Conservation (phyloP, 352 stramenopile genomes). For the Phytopythium ostracodes region DNA sequence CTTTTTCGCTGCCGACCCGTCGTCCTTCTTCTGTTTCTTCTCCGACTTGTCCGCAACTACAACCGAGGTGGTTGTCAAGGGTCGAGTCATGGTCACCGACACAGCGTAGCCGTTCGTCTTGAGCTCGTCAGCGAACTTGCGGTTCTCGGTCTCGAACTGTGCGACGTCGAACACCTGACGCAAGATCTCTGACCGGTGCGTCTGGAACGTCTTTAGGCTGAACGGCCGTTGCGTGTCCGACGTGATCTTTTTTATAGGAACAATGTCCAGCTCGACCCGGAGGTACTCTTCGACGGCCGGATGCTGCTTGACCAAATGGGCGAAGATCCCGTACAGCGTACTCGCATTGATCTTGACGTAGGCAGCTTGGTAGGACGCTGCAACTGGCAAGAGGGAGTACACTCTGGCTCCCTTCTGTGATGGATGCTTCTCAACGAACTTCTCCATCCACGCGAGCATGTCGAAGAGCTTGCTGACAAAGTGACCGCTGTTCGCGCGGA, state of each 20-base stretch:
- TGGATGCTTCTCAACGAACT: conserved; percentile 2
- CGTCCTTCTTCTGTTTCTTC: conserved; percentile 2
- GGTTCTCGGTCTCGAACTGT: conserved; percentile 10
- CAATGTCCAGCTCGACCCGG: not conserved
- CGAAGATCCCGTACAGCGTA: conserved; percentile 7
- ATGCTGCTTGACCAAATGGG: conserved; percentile 5
- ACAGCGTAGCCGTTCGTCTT: conserved; percentile 10
- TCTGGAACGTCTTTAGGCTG: conserved; percentile 1
- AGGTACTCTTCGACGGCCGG: not conserved
- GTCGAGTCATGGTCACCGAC: conserved; percentile 5
- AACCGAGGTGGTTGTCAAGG: not conserved
- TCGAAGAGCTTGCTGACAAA: conserved; percentile 3
- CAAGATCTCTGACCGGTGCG: conserved; percentile 4
- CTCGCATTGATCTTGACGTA: conserved; percentile 14
- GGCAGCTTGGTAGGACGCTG: conserved; percentile 4
- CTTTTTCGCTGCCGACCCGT: not conserved
- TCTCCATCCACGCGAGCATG: conserved; percentile 5
- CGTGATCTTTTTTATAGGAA: not conserved
- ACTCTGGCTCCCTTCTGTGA: conserved; percentile 4
- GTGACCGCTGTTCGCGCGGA: conserved; percentile 4
- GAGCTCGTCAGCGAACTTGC: conserved; percentile 10
- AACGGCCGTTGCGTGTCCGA: not conserved
- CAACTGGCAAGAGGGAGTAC: conserved; percentile 10
- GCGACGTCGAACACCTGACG: conserved; percentile 6
- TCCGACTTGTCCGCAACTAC: not conserved